A percentile compares a stretch with the other conserved stretches of the same genome.
Evolutionary conservation across 495 filamentous ascomycete species (phyloP).

Genomic region (Viridothelium virens): DNA sequence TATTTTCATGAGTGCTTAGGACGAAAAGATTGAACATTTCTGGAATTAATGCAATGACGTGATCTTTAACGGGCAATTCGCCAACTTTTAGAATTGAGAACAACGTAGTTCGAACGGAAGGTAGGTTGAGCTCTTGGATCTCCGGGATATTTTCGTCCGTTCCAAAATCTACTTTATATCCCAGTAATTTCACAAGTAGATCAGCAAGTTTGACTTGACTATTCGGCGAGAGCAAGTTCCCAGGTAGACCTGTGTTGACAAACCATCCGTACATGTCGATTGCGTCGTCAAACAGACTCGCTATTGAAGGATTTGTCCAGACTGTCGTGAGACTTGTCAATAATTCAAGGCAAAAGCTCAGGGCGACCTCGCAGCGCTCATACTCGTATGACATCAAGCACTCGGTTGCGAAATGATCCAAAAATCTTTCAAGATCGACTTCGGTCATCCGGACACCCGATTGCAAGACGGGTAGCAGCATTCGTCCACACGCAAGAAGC

Average conservation of each 20-base stretch:
- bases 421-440: constrained; percentile 39
- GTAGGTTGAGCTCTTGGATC: constrained; percentile 32
- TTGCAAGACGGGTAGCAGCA: constrained; percentile 44
- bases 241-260: constrained; percentile 54
- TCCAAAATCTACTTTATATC: constrained; percentile 55
- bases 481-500: constrained; percentile 48
- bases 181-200: constrained; percentile 60
- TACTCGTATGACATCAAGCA: constrained; percentile 57
- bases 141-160: constrained; percentile 28
- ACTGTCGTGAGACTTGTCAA: constrained; percentile 55
- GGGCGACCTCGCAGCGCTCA: constrained; percentile 68
- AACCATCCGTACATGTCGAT: constrained; percentile 76
- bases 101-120: constrained; percentile 66
- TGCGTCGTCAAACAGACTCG: constrained; percentile 53
- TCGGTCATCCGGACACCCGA: constrained; percentile 39
- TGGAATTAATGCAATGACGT: constrained; percentile 59
- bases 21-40: constrained; percentile 70
- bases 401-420: constrained; percentile 47
- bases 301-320: constrained; percentile 51
- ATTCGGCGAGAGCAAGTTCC: constrained; percentile 55
- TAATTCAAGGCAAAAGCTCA: constrained; percentile 60
- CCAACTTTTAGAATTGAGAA: constrained; percentile 61
- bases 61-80: constrained; percentile 67
- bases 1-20: constrained; percentile 68
- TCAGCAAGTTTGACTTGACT: constrained; percentile 59